Conservation (phyloP, 768 basidiomycete genomes). For the Collybiopsis luxurians region DNA sequence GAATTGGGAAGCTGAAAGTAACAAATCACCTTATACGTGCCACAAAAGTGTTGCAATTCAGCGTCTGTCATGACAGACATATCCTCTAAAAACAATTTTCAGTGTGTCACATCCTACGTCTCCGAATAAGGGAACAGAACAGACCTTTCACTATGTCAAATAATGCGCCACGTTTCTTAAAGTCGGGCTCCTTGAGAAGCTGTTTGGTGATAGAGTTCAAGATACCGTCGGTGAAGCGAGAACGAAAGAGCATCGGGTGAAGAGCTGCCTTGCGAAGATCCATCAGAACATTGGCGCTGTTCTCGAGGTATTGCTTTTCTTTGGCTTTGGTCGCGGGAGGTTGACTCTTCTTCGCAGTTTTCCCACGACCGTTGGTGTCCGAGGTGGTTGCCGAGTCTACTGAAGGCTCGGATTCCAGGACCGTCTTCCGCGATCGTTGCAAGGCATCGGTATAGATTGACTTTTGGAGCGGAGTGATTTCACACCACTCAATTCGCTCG, state of each 20-base stretch:
- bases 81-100: slow-evolving; percentile 77
- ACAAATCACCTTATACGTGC: slow-evolving; percentile 84
- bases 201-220: slow-evolving; percentile 76
- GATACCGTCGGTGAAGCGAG: slow-evolving; percentile 73
- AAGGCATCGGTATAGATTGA: slow-evolving; percentile 85
- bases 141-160: slow-evolving; percentile 72
- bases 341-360: slow-evolving; percentile 41
- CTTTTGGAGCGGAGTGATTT: slow-evolving; percentile 81
- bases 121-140: too few relatives aligned
- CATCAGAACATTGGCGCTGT: slow-evolving; percentile 94
- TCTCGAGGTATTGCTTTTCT: slow-evolving; percentile 72
- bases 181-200: slow-evolving; percentile 89
- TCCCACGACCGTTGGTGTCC: slow-evolving; percentile 21
- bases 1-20: not conserved
- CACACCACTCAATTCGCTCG: slow-evolving; percentile 94
- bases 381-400: slow-evolving; percentile 20
- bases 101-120: too few relatives aligned
- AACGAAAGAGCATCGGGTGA: slow-evolving; percentile 95
- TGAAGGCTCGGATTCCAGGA: slow-evolving; percentile 44
- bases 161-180: slow-evolving; percentile 75
- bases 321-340: slow-evolving; percentile 32
- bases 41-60: slow-evolving; percentile 85
- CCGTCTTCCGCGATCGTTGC: slow-evolving; percentile 78
- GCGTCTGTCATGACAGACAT: slow-evolving; percentile 99
- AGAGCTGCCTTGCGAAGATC: slow-evolving; percentile 94